Evolutionary conservation across 805 yeast genomes (phyloP).

Genomic region (Yarrowia sp.): DNA sequence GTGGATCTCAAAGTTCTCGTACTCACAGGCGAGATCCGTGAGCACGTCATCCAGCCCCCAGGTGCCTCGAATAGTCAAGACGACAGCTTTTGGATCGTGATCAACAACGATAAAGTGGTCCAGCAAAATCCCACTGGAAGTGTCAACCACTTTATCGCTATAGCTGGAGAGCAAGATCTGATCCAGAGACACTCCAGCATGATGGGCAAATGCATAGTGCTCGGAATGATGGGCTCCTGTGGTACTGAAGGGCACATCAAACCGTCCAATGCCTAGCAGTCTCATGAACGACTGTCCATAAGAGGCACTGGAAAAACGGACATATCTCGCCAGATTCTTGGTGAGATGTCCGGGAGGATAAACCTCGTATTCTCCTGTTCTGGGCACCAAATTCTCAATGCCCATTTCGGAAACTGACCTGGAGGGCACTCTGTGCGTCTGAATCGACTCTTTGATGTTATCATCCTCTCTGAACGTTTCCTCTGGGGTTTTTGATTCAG

Average conservation of each 20-base stretch:
- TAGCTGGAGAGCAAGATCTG: constrained; percentile 49
- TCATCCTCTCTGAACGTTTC: constrained; percentile 2
- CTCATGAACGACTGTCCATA: constrained; percentile 50
- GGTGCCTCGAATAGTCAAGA: constrained; percentile 50
- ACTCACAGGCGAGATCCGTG: constrained; percentile 49
- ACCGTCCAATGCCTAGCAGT: constrained; percentile 46
- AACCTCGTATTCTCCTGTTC: constrained; percentile 41
- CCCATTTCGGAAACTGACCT: constrained; percentile 4
- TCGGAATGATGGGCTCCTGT: constrained; percentile 46
- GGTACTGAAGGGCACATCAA: constrained; percentile 43
- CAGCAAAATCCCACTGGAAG: constrained; percentile 48
- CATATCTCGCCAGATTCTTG: constrained; percentile 47
- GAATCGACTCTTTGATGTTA: constrained; percentile 38
- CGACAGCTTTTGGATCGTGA: constrained; percentile 48
- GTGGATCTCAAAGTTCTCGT: constrained; percentile 47
- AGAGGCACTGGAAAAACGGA: constrained; percentile 49
- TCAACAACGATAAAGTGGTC: constrained; percentile 49
- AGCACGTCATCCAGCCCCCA: constrained; percentile 49
- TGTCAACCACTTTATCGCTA: constrained; percentile 44
- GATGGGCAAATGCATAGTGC: constrained; percentile 49
- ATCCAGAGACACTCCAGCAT: constrained; percentile 46
- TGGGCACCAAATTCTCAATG: constrained; percentile 21
- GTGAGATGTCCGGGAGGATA: constrained; percentile 47
- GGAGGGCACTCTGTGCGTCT: background rate
- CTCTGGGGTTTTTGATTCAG: background rate